These are phyloP conservation scores for Lactifluus pinguis DNA, from an alignment of 768 basidiomycete genomes.

Conservation along the genomic window DNA sequence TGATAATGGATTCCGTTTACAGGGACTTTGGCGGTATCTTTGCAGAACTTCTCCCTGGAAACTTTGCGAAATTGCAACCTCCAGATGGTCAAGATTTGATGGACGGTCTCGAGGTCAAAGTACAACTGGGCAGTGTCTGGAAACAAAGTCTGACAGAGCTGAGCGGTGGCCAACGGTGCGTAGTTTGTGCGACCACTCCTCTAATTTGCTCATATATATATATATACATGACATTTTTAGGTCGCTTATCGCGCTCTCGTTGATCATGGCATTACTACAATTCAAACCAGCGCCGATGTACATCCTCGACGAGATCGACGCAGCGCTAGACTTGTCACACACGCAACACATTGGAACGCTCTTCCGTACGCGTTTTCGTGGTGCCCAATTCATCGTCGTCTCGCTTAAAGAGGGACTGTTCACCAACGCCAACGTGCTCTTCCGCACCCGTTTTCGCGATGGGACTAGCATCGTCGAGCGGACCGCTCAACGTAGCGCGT, in stretches of 20 bases:
- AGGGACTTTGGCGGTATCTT: conserved; percentile 98
- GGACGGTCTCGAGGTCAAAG: conserved; percentile 95
- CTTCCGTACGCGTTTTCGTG: conserved; percentile 96
- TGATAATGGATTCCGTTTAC: background rate
- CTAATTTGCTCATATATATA: background rate
- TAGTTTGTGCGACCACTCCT: conserved; percentile 18
- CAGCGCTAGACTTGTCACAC: conserved; percentile 90
- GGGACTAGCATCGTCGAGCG: conserved; percentile 88
- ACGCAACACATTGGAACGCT: conserved; percentile 97
- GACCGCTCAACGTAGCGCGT: conserved; percentile 57
- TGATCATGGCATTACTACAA: conserved; percentile 98
- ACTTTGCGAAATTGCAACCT: conserved; percentile 90
- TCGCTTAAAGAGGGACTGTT: conserved; percentile 95
- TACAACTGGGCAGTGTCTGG: conserved; percentile 90
- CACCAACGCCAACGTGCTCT: conserved; percentile 94
- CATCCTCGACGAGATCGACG: conserved; percentile 98
- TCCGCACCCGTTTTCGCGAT: conserved; percentile 87
- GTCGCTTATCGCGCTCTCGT: conserved; percentile 91
- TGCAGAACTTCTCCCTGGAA: conserved; percentile 89
- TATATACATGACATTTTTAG: conserved; percentile 31
- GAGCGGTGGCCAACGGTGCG: conserved; percentile 89
- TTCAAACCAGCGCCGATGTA: conserved; percentile 99
- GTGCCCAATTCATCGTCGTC: conserved; percentile 97
- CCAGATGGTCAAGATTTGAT: conserved; percentile 92
- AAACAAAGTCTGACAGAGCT: conserved; percentile 96